phyloP scores from a whole-genome alignment of 2,329 filamentous ascomycete genomes.

The Spiromastix sp. region DNA sequence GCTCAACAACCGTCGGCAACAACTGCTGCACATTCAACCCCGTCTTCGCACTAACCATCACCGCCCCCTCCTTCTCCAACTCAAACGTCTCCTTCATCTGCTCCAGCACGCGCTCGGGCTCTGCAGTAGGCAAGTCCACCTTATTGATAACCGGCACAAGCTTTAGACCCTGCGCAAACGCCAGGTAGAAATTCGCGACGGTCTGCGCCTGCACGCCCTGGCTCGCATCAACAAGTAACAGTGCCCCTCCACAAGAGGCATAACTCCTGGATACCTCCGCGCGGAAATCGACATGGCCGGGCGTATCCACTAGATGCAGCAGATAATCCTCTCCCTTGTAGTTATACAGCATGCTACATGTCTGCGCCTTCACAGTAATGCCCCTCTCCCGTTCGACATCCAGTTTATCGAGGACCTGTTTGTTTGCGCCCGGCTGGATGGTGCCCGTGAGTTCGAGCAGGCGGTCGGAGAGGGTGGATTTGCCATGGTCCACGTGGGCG shows the following conservation, averaged over 20 bases:
- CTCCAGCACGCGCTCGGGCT: slow-evolving; percentile 72
- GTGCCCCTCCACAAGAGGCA: slow-evolving; percentile 84
- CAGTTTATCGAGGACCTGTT: slow-evolving; percentile 93
- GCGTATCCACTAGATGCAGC: slow-evolving; percentile 90
- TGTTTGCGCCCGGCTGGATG: slow-evolving; percentile 75
- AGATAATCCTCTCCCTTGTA: slow-evolving; percentile 80
- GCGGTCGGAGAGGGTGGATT: slow-evolving; percentile 88
- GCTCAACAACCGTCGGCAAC: slow-evolving; percentile 73
- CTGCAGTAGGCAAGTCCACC: slow-evolving; percentile 82
- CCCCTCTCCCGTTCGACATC: slow-evolving; percentile 93
- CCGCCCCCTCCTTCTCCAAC: slow-evolving; percentile 62
- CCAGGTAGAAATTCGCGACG: slow-evolving; percentile 95
- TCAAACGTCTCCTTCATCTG: slow-evolving; percentile 86
- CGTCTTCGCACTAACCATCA: slow-evolving; percentile 85
- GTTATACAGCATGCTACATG: slow-evolving; percentile 94
- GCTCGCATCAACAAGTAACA: slow-evolving; percentile 88
- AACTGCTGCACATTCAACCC: slow-evolving; percentile 78
- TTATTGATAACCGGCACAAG: slow-evolving; percentile 95
- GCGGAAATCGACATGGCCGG: slow-evolving; percentile 94
- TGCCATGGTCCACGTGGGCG: slow-evolving; percentile 97
- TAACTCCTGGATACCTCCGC: slow-evolving; percentile 94
- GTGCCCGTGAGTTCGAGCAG: slow-evolving; percentile 90
- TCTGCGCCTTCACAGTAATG: slow-evolving; percentile 98
- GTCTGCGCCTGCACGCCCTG: slow-evolving; percentile 97
- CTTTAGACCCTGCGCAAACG: slow-evolving; percentile 79